phyloP scores from a whole-genome alignment of 306 rosid species.

The Sicyos edulis region DNA sequence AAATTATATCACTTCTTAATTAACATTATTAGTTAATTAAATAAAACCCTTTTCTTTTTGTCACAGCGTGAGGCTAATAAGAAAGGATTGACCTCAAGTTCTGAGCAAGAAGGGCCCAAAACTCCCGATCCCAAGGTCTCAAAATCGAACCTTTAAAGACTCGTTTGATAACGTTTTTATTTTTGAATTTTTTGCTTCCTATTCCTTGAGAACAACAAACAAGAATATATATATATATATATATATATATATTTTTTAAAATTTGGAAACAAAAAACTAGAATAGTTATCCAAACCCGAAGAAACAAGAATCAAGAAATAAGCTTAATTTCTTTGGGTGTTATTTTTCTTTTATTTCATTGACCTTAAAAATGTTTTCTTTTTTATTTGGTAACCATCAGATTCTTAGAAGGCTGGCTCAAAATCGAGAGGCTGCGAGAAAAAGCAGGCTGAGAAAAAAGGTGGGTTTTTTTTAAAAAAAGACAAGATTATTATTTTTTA shows the following conservation, averaged over 20 bases:
- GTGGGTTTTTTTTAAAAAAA: conserved; percentile 29
- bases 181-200: not conserved
- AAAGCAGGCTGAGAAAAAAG: conserved; percentile 98
- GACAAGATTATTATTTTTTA: too few relatives aligned
- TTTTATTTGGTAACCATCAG: conserved; percentile 30
- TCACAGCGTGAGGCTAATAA: conserved; percentile 57
- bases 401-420: conserved; percentile 94
- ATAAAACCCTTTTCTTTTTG: conserved; percentile 8
- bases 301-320: too few relatives aligned
- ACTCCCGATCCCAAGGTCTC: conserved; percentile 90
- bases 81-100: conserved; percentile 85
- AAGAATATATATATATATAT: too few relatives aligned
- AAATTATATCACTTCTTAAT: not conserved
- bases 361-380: not conserved
- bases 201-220: too few relatives aligned
- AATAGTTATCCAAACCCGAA: too few relatives aligned
- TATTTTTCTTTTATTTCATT: not conserved
- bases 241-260: too few relatives aligned
- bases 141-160: not conserved
- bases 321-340: too few relatives aligned
- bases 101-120: conserved; percentile 92
- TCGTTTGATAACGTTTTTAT: not conserved
- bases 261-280: too few relatives aligned
- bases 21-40: not conserved
- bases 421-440: conserved; percentile 98